A percentile compares a stretch with the other conserved stretches of the same genome.
Conservation (phyloP, 176 grass and related monocot species). For the Oryza glumipatula region DNA sequence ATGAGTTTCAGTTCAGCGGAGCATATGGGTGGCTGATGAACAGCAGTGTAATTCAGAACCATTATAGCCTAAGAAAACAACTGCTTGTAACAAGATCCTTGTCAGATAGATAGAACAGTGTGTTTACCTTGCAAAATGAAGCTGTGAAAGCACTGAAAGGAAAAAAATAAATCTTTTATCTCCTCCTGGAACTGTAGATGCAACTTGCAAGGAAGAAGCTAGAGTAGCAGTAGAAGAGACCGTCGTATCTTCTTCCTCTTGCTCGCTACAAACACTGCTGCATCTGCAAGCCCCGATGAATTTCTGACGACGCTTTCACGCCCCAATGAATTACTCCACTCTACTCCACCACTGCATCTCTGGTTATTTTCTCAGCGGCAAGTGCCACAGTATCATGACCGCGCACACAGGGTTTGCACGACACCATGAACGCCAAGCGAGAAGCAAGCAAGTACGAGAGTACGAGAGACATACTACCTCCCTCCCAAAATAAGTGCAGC, state of each 20-base stretch:
- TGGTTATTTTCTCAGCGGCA: not conserved
- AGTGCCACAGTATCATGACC: not conserved
- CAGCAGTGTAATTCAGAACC: too few relatives aligned
- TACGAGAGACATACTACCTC: not conserved
- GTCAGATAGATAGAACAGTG: too few relatives aligned
- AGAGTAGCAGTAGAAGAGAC: too few relatives aligned
- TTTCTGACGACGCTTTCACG: not conserved
- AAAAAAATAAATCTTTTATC: too few relatives aligned
- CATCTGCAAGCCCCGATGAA: not conserved
- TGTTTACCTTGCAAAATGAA: too few relatives aligned
- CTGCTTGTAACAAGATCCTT: too few relatives aligned
- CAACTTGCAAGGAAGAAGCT: not conserved
- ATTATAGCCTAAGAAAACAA: not conserved
- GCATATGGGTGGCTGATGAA: too few relatives aligned
- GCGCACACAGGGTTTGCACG: not conserved
- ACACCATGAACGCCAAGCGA: slow-evolving; percentile 41
- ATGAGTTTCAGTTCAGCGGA: not conserved
- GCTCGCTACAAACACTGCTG: not conserved
- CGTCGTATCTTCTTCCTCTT: not conserved
- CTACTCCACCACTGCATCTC: not conserved
- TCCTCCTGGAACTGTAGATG: not conserved
- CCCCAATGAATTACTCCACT: not conserved
- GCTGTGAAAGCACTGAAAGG: too few relatives aligned
- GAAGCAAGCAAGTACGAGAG: not conserved
- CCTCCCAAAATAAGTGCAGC: too few relatives aligned